Base-by-base conservation (phyloP, 2,329 filamentous ascomycete species). In the Aspergillus chevalieri region DNA sequence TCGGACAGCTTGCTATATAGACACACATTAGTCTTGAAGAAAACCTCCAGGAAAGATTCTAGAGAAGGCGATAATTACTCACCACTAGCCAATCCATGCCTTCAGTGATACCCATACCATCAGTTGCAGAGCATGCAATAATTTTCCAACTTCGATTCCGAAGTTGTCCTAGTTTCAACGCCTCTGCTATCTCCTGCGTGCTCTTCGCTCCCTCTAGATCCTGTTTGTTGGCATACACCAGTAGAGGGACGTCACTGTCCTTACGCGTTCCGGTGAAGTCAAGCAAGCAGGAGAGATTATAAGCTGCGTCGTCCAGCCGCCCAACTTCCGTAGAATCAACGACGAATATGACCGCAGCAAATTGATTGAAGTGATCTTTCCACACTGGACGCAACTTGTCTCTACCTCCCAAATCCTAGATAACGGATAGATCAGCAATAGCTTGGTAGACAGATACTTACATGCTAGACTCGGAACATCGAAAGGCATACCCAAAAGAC, bases 31-130 rank as follows among this genome's bases (percentile, higher is more conserved):
- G 43, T 45, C 43, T 28, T 45, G 21, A 21, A 30, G 24, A 33
- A 33, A 33, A 26, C 26, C 19, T 15, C 26, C 26, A n/a, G 24
- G 43, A 15, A 33, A 24, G 17, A 26, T 2, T 15, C 6, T 24
- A 15, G 44, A 7, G 9, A 38, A 39, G 33, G 46, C 15, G 8
- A 46, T 38, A 9, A 45, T 28, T 46, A 74, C 75, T 73, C 71
- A 89, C 86, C 76, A 92, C 89, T 65, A 96, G 76, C 91, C 91
- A 96, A 71, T 96, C 91, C 91, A 96, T 96, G 48, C 91, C 91
- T 72, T 96, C 91, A 54, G 84, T 87, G 36, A 96, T 87, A 67
- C 91, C 91, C 61, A 85, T 85, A 38, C 91, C 91, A 66, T 95
- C 91, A 47, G 96, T 89, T 9, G 91, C 91, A 56, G 87, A 93